A percentile compares a stretch with the other conserved stretches of the same genome.
Conservation (phyloP, 75 land plant genomes). For the Pinus tabuliformis region DNA sequence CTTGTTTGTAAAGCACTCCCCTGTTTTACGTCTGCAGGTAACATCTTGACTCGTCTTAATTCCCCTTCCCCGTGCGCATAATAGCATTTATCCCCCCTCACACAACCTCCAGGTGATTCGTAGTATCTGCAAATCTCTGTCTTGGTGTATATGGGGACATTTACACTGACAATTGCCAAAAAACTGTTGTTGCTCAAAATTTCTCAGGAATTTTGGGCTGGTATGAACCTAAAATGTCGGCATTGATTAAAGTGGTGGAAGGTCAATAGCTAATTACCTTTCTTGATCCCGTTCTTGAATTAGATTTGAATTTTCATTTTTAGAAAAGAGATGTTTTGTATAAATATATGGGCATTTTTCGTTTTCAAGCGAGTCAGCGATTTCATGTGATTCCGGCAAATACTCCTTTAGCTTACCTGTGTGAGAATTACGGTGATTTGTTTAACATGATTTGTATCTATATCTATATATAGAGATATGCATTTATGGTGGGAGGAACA, state of each 20-base stretch:
- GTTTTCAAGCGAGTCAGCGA: background rate
- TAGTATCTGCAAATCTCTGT: constrained; percentile 52
- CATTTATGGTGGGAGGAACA: background rate
- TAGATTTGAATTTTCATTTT: background rate
- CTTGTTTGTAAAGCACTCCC: no score
- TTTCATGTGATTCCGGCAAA: background rate
- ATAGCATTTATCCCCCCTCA: constrained; percentile 51
- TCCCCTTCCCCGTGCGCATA: constrained; percentile 49
- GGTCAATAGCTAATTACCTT: background rate
- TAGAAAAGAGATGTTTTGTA: background rate
- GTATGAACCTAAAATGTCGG: background rate
- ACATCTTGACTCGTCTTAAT: constrained; percentile 4
- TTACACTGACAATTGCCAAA: constrained; percentile 2
- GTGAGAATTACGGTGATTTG: background rate
- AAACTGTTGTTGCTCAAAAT: background rate
- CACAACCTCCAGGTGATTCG: constrained; percentile 44
- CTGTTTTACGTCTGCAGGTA: background rate
- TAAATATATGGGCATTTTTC: background rate
- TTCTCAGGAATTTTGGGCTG: background rate
- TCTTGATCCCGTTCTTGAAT: background rate
- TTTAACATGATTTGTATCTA: background rate
- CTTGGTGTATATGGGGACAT: constrained; percentile 13
- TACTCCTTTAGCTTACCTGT: background rate
- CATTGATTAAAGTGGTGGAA: background rate
- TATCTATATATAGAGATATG: no score